phyloP scores from a whole-genome alignment of 805 yeast species.

The Candida ulmi region DNA sequence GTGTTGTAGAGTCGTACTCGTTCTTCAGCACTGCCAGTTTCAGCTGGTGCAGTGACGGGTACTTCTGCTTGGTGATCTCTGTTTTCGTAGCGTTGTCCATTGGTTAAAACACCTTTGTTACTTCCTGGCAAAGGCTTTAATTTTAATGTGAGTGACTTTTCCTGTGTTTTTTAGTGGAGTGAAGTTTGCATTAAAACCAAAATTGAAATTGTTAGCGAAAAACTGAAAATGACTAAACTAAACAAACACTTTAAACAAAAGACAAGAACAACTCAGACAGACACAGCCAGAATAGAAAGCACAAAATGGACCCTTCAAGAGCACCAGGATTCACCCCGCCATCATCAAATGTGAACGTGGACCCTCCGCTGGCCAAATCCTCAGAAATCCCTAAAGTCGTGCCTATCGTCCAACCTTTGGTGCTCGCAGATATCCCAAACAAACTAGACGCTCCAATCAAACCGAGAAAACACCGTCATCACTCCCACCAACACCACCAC shows the following conservation, averaged over 20 bases:
- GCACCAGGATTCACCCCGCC: constrained; percentile 92
- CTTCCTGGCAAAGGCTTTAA: too few relatives aligned
- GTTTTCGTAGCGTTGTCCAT: neutral
- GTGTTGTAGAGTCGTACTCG: constrained; percentile 12
- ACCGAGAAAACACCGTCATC: constrained; percentile 30
- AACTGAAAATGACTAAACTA: too few relatives aligned
- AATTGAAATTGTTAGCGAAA: too few relatives aligned
- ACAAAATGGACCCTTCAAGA: constrained; percentile 84
- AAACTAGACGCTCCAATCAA: constrained; percentile 72
- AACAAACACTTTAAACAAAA: neutral
- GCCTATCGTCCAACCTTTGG: constrained; percentile 77
- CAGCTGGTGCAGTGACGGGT: constrained; percentile 14
- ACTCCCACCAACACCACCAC: constrained; percentile 10
- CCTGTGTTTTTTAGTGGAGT: neutral
- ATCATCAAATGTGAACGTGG: constrained; percentile 52
- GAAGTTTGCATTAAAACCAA: too few relatives aligned
- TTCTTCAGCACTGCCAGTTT: constrained; percentile 19
- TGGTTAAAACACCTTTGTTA: too few relatives aligned
- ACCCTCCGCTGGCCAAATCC: constrained; percentile 62
- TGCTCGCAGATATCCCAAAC: constrained; percentile 66
- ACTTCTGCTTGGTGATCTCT: constrained; percentile 11
- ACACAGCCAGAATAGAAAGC: too few relatives aligned
- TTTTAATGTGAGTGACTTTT: neutral
- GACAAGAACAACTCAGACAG: neutral
- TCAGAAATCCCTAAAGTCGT: constrained; percentile 64